Evolutionary conservation across 257 asterid species (phyloP), one percentile per base, ranked within the genome.

Genomic region (Solanum corneliomulleri): DNA sequence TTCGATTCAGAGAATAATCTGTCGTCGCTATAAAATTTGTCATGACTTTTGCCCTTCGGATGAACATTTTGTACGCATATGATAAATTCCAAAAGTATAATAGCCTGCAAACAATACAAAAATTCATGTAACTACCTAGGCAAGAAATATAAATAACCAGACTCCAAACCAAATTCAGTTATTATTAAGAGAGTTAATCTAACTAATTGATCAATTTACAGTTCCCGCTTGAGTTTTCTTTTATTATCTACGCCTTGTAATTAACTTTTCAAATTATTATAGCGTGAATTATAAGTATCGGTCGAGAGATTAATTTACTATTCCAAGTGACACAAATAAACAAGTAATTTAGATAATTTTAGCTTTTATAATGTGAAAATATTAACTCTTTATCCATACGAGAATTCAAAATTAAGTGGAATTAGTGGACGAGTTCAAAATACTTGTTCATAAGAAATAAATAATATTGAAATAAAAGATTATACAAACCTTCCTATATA

Each of bases 41-140:
- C 58, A 49, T 49, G 21, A 7, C 0, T 3, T 49, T 7, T 16
- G 10, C 4, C 10, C 1, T 44, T 16, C 2, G 1, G 1, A 23
- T 52, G 23, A 49, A 6, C 3, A 52, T 2, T 52, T 52, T 15
- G 4, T 52, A 4, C 1, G 10, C 23, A 16, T 0, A 0, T 0
- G 10, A 0, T 16, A 49, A 49, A 15, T 0, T 0, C 1, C 3
- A 49, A 49, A 0, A 2, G 5, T 49, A 16, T 16, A 52, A 52
- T 52, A 16, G 23, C 4, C 1, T 6, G 10, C 4, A 16, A 16
- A 52, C 0, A 3, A 52, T 16, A 52, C 4, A 52, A 0, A 4
- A 2, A 1, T 16, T 41, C 42, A 41, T 52, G 7, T 49, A 16
- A 2, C 0, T 23, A 23, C 62, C 23, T 52, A 52, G 10, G 23